Evolutionary conservation across 208 protist genomes (phyloP).

Genomic region (Histomonas meleagridis): DNA sequence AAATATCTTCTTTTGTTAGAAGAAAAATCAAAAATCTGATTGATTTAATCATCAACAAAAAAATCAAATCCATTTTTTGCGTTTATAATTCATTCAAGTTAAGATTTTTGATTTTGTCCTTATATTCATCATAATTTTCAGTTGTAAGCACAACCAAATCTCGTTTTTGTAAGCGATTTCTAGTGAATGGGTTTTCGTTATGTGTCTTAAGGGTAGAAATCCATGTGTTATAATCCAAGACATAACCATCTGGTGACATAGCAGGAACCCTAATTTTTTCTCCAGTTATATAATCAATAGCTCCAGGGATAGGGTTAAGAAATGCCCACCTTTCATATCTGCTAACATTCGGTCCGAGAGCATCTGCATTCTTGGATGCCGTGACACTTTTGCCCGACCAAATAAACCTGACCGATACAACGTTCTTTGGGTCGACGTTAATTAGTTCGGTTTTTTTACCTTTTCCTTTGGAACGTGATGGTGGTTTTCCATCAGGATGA

Average conservation of each 20-base stretch:
- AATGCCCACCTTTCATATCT: neutral
- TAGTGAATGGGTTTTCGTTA: slow-evolving; percentile 17
- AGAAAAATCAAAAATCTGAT: no score
- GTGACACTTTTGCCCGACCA: neutral
- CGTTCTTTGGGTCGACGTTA: neutral
- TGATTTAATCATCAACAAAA: no score
- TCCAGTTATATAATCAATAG: neutral
- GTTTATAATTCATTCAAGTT: no score
- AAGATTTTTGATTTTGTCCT: neutral
- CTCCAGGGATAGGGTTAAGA: slow-evolving; percentile 5
- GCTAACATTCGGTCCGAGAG: neutral
- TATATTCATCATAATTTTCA: slow-evolving; percentile 11
- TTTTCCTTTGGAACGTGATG: neutral
- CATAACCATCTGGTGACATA: slow-evolving; percentile 35
- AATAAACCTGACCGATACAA: neutral
- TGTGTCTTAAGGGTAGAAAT: neutral
- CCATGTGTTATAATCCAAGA: slow-evolving; percentile 32
- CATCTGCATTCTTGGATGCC: neutral
- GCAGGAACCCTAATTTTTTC: neutral
- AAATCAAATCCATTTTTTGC: no score
- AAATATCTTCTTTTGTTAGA: no score
- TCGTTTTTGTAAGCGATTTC: neutral
- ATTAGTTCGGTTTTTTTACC: no score
- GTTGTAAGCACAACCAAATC: neutral
- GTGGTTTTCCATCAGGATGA: neutral